Evolutionary conservation across 805 yeast species (phyloP).

Genomic region (Wilhelminamyces savonicus): DNA sequence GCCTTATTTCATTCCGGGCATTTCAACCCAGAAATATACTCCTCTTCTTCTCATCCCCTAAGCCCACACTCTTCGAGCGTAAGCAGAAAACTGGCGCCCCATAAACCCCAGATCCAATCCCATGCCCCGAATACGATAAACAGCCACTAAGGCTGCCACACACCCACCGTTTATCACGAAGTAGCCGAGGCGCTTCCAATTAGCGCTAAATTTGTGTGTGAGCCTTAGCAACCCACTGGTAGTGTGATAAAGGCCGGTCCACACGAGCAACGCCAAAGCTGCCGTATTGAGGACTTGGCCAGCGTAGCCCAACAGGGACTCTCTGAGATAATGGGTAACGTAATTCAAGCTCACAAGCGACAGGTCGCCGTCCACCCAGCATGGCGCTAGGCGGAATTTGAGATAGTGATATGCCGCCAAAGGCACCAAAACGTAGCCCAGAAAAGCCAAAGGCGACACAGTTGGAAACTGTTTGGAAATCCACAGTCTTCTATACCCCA

Average conservation of each 20-base stretch:
- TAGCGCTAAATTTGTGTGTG: slow-evolving; percentile 30
- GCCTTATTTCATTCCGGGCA: too few relatives aligned
- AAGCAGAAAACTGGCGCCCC: too few relatives aligned
- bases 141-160: too few relatives aligned
- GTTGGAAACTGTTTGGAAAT: slow-evolving; percentile 40
- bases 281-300: slow-evolving; percentile 22
- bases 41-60: too few relatives aligned
- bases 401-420: slow-evolving; percentile 40
- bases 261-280: slow-evolving; percentile 27
- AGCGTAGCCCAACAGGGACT: not conserved
- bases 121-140: too few relatives aligned
- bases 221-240: slow-evolving; percentile 48
- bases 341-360: slow-evolving; percentile 48
- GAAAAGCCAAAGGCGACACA: slow-evolving; percentile 48
- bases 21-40: too few relatives aligned
- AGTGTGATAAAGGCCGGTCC: slow-evolving; percentile 45
- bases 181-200: slow-evolving; percentile 41
- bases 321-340: slow-evolving; percentile 33
- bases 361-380: slow-evolving; percentile 58
- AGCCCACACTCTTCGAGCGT: too few relatives aligned
- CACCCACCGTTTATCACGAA: slow-evolving; percentile 29
- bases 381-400: slow-evolving; percentile 45
- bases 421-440: slow-evolving; percentile 51
- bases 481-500: slow-evolving; percentile 45
- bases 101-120: too few relatives aligned